Conservation (phyloP, 2,329 filamentous ascomycete species). For the Fusarium albosuccineum region DNA sequence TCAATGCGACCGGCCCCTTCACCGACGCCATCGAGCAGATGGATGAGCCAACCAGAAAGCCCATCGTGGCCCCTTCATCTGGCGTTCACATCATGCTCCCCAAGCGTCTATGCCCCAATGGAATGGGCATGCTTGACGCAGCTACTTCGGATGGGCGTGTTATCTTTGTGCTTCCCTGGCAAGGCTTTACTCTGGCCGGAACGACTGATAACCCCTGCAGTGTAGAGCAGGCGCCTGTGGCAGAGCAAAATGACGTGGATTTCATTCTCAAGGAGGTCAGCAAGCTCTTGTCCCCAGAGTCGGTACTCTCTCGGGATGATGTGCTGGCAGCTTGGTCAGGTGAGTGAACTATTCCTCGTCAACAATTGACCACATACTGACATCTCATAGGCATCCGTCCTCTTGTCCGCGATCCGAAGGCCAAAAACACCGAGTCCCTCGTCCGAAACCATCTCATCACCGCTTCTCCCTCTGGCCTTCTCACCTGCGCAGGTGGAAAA, state of each 20-base stretch:
- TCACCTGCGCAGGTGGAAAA: conserved; percentile 87
- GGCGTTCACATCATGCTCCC: conserved; percentile 88
- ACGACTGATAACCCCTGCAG: conserved; percentile 82
- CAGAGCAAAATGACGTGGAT: conserved; percentile 81
- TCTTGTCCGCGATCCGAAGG: conserved; percentile 83
- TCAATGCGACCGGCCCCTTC: conserved; percentile 89
- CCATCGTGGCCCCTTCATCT: conserved; percentile 84
- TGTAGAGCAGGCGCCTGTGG: conserved; percentile 77
- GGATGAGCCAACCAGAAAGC: conserved; percentile 76
- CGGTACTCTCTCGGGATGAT: conserved; percentile 79
- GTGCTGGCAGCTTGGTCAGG: conserved; percentile 87
- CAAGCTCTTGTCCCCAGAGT: conserved; percentile 81
- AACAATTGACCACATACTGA: conserved; percentile 26
- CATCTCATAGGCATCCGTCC: conserved; percentile 71
- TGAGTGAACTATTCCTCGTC: conserved; percentile 48
- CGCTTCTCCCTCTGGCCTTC: conserved; percentile 78
- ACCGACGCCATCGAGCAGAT: conserved; percentile 84
- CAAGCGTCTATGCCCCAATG: conserved; percentile 80
- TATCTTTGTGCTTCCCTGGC: conserved; percentile 90
- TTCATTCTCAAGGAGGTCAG: conserved; percentile 86
- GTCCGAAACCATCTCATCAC: conserved; percentile 86
- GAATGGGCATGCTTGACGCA: conserved; percentile 87
- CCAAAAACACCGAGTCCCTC: conserved; percentile 84
- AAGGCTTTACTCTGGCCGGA: conserved; percentile 87
- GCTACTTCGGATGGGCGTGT: conserved; percentile 84